phyloP scores from a whole-genome alignment of 1,139 yeast genomes.

The Protomyces pachydermus region DNA sequence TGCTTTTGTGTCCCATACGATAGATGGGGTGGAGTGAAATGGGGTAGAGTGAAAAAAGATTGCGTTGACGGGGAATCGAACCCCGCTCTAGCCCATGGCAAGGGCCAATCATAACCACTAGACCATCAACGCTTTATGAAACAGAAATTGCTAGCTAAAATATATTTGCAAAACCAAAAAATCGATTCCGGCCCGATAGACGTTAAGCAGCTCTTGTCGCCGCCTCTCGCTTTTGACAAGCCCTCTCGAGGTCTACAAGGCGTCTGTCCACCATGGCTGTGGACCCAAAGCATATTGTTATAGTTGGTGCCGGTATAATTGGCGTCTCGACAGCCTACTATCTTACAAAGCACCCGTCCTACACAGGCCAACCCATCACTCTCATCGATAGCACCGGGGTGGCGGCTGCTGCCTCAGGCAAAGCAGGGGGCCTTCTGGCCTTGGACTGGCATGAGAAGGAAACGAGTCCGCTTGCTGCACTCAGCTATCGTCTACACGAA shows the following conservation, averaged over 20 bases:
- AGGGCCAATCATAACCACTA: constrained; percentile 2
- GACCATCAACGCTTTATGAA: neutral
- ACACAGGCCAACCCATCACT: constrained; percentile 74
- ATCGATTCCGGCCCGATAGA: too few species aligned
- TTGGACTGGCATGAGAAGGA: constrained; percentile 60
- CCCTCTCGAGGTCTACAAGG: too few species aligned
- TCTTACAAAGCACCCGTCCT: constrained; percentile 74
- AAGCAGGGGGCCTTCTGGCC: constrained; percentile 70
- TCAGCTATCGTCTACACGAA: constrained; percentile 80
- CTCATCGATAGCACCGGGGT: constrained; percentile 81
- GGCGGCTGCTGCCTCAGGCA: constrained; percentile 97
- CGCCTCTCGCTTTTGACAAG: too few species aligned
- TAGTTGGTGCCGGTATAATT: constrained; percentile 81
- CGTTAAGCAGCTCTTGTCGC: too few species aligned
- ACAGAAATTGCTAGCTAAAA: neutral
- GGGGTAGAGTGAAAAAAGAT: too few species aligned
- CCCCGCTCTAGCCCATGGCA: constrained; percentile 4
- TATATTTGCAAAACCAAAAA: neutral
- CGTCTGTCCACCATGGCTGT: too few species aligned
- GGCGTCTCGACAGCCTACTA: constrained; percentile 95
- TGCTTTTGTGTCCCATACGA: too few species aligned
- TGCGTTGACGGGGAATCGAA: constrained; percentile 3
- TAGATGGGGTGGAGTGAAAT: too few species aligned
- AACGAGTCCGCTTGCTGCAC: constrained; percentile 88
- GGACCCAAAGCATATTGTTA: constrained; percentile 2